Base-by-base conservation (phyloP, 2,329 filamentous ascomycete genomes). In the Aquanectria penicillioides region DNA sequence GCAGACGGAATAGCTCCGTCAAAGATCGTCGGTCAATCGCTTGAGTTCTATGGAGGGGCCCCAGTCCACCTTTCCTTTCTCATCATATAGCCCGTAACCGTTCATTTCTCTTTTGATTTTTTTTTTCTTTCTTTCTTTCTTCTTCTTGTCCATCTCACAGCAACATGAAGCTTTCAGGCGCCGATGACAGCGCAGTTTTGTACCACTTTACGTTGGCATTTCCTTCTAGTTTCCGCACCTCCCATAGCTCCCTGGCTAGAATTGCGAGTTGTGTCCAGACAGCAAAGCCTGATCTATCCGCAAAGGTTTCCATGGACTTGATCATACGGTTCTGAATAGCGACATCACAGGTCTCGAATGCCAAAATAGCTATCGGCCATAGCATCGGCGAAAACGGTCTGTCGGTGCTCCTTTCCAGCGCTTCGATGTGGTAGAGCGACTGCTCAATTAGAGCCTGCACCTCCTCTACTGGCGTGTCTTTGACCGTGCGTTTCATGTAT, bases 401-500 rank as follows among this genome's bases (percentile, higher is more conserved):
- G 4, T 28, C 43, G 5, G 67, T 69, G 9, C 51, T 33, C 1
- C 23, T 18, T 10, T 51, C 52, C 4, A 69, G 11, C 25, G 65
- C 62, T 40, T 69, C 67, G 2, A 69, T 38, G 20, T 69, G 67
- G 2, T 58, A 52, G 4, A 69, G 43, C 1, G 67, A 62, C 29
- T 69, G 68, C 47, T 68, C 65, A 34, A 69, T 53, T 10, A 69
- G 53, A 2, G 65, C 56, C 26, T 69, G 67, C 6, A 69, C 67
- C 1, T 68, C 61, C 17, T 56, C 51, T 13, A 69, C 46, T 1
- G 67, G 56, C 7, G 59, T 37, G 9, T 56, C 65, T 10, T 69
- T 69, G 13, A 69, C 15, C 5, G 64, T 68, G 17, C 67, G 67
- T 18, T 69, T 69, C 67, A 69, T 67, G 12, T 69, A 65, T 10